phyloP scores from a whole-genome alignment of 495 filamentous ascomycete species.

The Lophium mytilinum region DNA sequence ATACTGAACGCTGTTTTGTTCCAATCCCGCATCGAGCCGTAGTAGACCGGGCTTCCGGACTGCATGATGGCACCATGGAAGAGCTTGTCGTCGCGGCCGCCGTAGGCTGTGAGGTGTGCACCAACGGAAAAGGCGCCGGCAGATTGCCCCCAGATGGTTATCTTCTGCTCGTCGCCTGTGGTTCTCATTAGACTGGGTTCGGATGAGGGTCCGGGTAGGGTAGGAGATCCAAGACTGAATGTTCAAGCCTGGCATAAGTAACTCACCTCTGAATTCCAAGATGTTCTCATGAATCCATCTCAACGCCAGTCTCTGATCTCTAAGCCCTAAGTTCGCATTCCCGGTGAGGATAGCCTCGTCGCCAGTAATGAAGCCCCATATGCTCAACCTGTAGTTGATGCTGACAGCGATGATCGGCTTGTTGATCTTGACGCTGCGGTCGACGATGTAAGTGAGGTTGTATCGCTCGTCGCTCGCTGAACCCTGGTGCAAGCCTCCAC shows the following conservation, averaged over 20 bases:
- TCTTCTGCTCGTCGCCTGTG: constrained; percentile 27
- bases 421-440: constrained; percentile 44
- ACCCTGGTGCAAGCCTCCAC: constrained; percentile 31
- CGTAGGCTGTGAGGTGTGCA: constrained; percentile 32
- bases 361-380: constrained; percentile 46
- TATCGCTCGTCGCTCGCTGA: constrained; percentile 32
- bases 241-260: neutral
- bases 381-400: constrained; percentile 51
- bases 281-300: constrained; percentile 51
- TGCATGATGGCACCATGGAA: constrained; percentile 49
- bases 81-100: constrained; percentile 40
- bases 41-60: constrained; percentile 31
- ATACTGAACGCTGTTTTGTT: constrained; percentile 14
- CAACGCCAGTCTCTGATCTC: constrained; percentile 53
- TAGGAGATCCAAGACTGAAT: neutral
- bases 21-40: constrained; percentile 16
- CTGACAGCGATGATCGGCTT: constrained; percentile 55
- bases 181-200: neutral
- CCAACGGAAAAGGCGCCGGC: constrained; percentile 28
- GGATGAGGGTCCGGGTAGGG: too few species aligned
- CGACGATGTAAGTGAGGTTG: constrained; percentile 47
- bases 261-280: constrained; percentile 32
- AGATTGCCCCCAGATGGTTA: constrained; percentile 30
- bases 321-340: constrained; percentile 48
- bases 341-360: constrained; percentile 37